These are phyloP conservation scores for Rhododendron mucronatum DNA, from an alignment of 148 eudicot species.

Conservation along the genomic window DNA sequence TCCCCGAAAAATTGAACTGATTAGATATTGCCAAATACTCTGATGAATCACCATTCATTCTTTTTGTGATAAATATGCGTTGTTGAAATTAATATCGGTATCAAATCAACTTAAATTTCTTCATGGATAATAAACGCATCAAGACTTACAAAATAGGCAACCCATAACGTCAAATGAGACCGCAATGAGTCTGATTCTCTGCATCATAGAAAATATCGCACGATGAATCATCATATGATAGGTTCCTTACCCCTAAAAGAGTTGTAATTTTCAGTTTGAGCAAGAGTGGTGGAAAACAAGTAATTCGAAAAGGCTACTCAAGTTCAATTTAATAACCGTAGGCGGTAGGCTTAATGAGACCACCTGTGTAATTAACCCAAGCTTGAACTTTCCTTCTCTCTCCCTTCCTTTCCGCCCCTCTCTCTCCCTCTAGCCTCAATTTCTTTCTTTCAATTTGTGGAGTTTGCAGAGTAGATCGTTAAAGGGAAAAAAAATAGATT, in stretches of 20 bases:
- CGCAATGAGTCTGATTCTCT: not conserved
- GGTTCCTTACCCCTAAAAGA: no score
- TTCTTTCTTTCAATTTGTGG: not conserved
- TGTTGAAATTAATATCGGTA: not conserved
- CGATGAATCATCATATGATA: not conserved
- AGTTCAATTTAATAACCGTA: not conserved
- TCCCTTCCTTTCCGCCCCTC: no score
- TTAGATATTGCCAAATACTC: no score
- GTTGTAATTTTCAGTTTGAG: not conserved
- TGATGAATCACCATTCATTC: not conserved
- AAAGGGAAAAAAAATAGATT: no score
- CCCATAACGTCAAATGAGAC: not conserved
- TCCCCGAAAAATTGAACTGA: no score
- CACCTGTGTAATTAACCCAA: conserved; percentile 8
- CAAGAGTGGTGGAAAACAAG: not conserved
- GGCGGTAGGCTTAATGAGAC: not conserved
- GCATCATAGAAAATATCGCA: not conserved
- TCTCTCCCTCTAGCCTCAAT: no score
- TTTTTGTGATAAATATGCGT: not conserved
- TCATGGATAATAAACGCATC: not conserved
- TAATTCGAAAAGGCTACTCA: not conserved
- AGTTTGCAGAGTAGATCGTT: no score
- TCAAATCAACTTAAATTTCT: not conserved
- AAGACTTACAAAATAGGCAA: not conserved
- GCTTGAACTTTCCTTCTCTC: not conserved